Percentiles rank a stretch among this genome's conserved stretches.
Conservation (phyloP, 768 basidiomycete genomes). For the Leccinellum rugosiceps region DNA sequence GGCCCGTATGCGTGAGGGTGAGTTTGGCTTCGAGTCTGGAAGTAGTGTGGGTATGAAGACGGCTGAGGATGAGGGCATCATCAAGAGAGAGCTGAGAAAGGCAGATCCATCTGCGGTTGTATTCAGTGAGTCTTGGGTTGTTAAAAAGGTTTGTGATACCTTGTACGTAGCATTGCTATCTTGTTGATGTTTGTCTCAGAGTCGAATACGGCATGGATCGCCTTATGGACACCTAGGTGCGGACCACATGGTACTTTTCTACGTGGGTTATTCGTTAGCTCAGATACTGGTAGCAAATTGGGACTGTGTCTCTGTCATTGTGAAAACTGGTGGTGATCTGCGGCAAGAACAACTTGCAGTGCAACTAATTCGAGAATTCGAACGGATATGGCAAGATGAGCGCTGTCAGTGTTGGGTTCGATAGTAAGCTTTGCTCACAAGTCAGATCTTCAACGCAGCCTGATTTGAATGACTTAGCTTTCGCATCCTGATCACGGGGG, state of each 20-base stretch:
- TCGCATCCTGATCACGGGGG: conserved; percentile 93
- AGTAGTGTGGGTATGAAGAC: conserved; percentile 51
- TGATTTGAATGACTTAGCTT: conserved; percentile 54
- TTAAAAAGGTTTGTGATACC: conserved; percentile 70
- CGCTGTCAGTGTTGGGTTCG: conserved; percentile 90
- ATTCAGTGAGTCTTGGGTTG: conserved; percentile 91
- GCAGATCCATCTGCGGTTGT: conserved; percentile 94
- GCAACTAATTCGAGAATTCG: conserved; percentile 90
- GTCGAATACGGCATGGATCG: conserved; percentile 86
- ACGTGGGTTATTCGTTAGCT: conserved; percentile 4
- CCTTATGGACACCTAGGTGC: conserved; percentile 94
- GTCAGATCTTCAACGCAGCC: neutral
- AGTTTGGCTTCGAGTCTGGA: conserved; percentile 54
- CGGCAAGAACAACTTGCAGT: conserved; percentile 98
- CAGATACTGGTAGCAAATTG: conserved; percentile 51
- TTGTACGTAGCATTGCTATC: neutral
- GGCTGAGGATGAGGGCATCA: conserved; percentile 90
- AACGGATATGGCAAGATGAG: conserved; percentile 93
- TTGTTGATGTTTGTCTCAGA: conserved; percentile 32
- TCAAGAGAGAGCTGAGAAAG: conserved; percentile 89
- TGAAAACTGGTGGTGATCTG: conserved; percentile 96
- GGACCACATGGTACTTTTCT: conserved; percentile 18
- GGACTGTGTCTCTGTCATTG: conserved; percentile 95
- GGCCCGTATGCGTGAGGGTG: conserved; percentile 82
- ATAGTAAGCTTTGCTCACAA: conserved; percentile 52